phyloP scores from a whole-genome alignment of 108 stramenopile species.

The Schizochytrium sp. region DNA sequence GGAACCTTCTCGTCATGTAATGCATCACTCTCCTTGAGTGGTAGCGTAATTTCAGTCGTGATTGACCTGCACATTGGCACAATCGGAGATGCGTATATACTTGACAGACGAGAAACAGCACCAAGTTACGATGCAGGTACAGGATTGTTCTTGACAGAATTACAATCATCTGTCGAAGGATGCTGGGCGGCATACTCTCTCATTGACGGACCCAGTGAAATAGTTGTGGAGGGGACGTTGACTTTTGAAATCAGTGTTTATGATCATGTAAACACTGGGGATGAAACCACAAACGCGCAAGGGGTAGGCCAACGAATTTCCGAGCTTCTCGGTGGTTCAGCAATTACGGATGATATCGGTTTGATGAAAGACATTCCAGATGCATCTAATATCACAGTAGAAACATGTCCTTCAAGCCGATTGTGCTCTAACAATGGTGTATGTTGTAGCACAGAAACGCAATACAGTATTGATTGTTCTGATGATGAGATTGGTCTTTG shows the following conservation, averaged over 20 bases:
- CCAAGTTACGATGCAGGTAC: background rate
- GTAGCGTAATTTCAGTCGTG: slow-evolving; percentile 21
- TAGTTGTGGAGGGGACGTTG: background rate
- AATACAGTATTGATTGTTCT: slow-evolving; percentile 24
- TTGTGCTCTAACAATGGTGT: slow-evolving; percentile 43
- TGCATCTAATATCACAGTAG: background rate
- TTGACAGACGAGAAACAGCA: background rate
- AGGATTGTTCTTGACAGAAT: background rate
- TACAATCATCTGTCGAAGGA: slow-evolving; percentile 9
- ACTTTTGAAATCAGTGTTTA: background rate
- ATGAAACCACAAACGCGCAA: slow-evolving; percentile 1
- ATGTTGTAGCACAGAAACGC: slow-evolving; percentile 4
- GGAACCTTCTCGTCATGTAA: background rate
- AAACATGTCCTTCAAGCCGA: background rate
- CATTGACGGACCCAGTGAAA: background rate
- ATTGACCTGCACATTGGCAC: slow-evolving; percentile 1
- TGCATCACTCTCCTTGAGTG: background rate
- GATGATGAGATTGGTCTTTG: slow-evolving; percentile 32
- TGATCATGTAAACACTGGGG: slow-evolving; percentile 12
- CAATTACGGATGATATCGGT: background rate
- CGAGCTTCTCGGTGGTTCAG: background rate
- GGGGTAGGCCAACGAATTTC: background rate
- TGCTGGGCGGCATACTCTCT: slow-evolving; percentile 8
- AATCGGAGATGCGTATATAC: background rate
- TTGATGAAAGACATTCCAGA: slow-evolving; percentile 16